These are phyloP conservation scores for Zymoseptoria pseudotritici DNA, from an alignment of 2,329 filamentous ascomycete genomes.

Conservation along the genomic window DNA sequence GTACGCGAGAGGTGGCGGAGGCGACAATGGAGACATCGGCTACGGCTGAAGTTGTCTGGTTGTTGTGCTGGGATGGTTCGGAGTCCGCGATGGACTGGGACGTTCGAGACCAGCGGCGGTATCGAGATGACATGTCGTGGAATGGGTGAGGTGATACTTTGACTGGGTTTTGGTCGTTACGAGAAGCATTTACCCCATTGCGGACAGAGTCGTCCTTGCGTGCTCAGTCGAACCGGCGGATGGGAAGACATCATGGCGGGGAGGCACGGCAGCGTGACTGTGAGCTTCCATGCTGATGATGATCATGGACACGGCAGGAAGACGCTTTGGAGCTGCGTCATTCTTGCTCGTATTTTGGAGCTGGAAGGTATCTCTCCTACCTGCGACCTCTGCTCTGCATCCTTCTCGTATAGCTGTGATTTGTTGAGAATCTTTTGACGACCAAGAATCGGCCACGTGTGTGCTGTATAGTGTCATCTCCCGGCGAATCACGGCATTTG, in stretches of 20 bases:
- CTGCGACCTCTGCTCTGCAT: neutral
- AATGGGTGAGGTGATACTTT: neutral
- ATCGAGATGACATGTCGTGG: neutral
- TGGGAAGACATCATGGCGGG: too few relatives aligned
- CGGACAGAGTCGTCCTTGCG: too few relatives aligned
- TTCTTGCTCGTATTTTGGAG: too few relatives aligned
- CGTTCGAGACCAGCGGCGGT: neutral
- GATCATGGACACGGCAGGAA: too few relatives aligned
- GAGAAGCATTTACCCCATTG: neutral
- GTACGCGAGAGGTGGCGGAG: neutral
- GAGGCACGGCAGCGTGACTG: too few relatives aligned
- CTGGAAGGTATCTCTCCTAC: too few relatives aligned
- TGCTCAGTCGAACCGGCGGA: too few relatives aligned
- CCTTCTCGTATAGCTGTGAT: neutral
- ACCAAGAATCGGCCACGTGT: neutral
- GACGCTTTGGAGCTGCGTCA: too few relatives aligned
- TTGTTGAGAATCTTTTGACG: neutral
- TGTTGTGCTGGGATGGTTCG: neutral
- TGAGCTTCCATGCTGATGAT: too few relatives aligned
- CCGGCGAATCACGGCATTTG: too few relatives aligned
- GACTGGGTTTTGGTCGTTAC: neutral
- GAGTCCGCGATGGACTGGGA: neutral
- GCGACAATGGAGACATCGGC: neutral
- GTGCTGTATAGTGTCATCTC: too few relatives aligned
- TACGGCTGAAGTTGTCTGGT: neutral